Evolutionary conservation across 2,329 filamentous ascomycete genomes (phyloP).

Genomic region (Pestalotiopsis fici): DNA sequence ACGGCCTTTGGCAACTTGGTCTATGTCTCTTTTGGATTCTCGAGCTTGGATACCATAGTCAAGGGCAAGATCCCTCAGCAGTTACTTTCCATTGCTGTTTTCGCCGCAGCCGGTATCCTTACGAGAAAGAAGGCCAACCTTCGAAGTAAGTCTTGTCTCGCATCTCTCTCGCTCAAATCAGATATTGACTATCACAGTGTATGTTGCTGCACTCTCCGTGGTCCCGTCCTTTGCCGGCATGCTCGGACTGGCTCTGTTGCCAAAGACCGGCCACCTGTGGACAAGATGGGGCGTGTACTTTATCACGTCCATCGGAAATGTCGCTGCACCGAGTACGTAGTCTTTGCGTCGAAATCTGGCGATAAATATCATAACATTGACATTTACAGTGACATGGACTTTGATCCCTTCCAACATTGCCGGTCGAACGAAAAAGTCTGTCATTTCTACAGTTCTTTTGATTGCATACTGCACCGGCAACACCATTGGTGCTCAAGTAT

Average conservation of each 20-base stretch:
- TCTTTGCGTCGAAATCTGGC: constrained; percentile 17
- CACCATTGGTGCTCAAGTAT: constrained; percentile 21
- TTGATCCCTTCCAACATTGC: constrained; percentile 28
- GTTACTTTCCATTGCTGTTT: constrained; percentile 27
- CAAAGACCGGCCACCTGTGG: constrained; percentile 22
- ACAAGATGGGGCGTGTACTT: constrained; percentile 33
- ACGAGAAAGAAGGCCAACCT: constrained; percentile 27
- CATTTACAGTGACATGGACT: constrained; percentile 28
- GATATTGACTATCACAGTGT: background rate
- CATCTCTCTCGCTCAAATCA: background rate
- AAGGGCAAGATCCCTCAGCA: constrained; percentile 32
- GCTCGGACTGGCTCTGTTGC: constrained; percentile 30
- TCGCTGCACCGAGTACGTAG: constrained; percentile 21
- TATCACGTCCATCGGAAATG: constrained; percentile 24
- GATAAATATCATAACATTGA: background rate
- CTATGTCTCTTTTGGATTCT: constrained; percentile 33
- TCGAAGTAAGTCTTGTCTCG: constrained; percentile 23
- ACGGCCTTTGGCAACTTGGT: constrained; percentile 32
- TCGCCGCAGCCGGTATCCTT: constrained; percentile 20
- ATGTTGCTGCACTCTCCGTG: constrained; percentile 28
- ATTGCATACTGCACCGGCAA: constrained; percentile 19
- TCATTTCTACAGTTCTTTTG: constrained; percentile 16
- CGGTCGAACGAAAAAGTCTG: constrained; percentile 22
- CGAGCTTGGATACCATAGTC: constrained; percentile 28
- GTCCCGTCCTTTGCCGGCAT: constrained; percentile 31